These are phyloP conservation scores for Eucalyptus leucophloia DNA, from an alignment of 345 rosid species.

Conservation along the genomic window DNA sequence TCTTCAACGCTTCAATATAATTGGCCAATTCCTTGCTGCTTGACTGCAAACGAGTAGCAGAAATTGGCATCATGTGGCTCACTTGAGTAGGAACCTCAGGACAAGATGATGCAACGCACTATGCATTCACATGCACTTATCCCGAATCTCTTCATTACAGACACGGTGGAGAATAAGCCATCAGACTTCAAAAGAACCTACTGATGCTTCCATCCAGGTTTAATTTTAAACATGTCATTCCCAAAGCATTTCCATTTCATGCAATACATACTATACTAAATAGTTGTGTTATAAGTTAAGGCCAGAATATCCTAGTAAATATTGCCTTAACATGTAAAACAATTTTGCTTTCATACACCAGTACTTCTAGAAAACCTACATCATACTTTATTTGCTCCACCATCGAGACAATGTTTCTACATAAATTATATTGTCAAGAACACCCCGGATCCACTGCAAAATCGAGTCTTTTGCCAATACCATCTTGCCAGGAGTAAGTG, in stretches of 20 bases:
- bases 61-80: not conserved
- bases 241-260: not conserved
- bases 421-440: not conserved
- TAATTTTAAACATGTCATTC: not conserved
- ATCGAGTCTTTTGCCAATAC: not conserved
- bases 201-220: not conserved
- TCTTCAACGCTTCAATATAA: slow-evolving; percentile 80
- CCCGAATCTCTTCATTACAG: not conserved
- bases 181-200: not conserved
- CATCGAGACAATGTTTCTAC: not conserved
- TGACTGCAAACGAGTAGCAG: slow-evolving; percentile 30
- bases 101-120: not conserved
- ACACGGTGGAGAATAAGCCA: not conserved
- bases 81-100: not conserved
- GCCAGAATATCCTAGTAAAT: not conserved
- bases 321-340: not conserved
- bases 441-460: not conserved
- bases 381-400: not conserved
- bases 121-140: not conserved
- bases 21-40: slow-evolving; percentile 89
- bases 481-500: not conserved
- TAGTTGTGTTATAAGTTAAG: not conserved
- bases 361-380: not conserved
- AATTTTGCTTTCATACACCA: not conserved
- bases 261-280: not conserved